Evolutionary conservation across 441 rosid species (phyloP).

Genomic region (Gossypium aridum): DNA sequence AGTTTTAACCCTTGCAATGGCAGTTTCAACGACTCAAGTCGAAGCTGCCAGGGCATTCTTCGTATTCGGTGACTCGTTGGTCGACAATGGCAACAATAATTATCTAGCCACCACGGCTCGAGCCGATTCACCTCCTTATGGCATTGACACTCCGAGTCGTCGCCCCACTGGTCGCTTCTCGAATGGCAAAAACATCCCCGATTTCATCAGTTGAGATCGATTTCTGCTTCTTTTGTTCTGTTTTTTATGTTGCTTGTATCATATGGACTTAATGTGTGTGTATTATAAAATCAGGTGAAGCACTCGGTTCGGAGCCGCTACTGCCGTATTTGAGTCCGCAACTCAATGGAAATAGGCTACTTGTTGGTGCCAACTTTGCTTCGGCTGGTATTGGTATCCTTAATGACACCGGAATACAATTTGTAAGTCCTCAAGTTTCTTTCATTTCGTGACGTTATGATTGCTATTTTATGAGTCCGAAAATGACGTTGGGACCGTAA

Average conservation of each 20-base stretch:
- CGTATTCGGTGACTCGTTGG: constrained; percentile 64
- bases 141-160: constrained; percentile 50
- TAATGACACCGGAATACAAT: constrained; percentile 60
- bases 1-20: constrained; percentile 11
- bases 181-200: constrained; percentile 63
- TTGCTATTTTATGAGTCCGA: neutral
- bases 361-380: constrained; percentile 62
- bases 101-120: constrained; percentile 53
- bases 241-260: neutral
- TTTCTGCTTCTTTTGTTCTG: neutral
- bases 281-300: constrained; percentile 27
- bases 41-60: constrained; percentile 47
- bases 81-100: constrained; percentile 68
- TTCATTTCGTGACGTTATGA: neutral
- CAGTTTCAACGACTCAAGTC: constrained; percentile 12
- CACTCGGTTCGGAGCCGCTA: constrained; percentile 40
- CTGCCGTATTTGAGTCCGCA: constrained; percentile 56
- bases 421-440: constrained; percentile 29
- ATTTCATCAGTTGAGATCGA: constrained; percentile 33
- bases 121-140: constrained; percentile 55
- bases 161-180: constrained; percentile 62
- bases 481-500: neutral
- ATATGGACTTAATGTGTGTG: neutral
- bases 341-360: constrained; percentile 40
- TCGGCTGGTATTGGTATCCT: constrained; percentile 66